Percentiles rank a stretch among this genome's conserved stretches.
Evolutionary conservation across 2,329 filamentous ascomycete species (phyloP).

Genomic region (Aspergillus pseudoterreus): DNA sequence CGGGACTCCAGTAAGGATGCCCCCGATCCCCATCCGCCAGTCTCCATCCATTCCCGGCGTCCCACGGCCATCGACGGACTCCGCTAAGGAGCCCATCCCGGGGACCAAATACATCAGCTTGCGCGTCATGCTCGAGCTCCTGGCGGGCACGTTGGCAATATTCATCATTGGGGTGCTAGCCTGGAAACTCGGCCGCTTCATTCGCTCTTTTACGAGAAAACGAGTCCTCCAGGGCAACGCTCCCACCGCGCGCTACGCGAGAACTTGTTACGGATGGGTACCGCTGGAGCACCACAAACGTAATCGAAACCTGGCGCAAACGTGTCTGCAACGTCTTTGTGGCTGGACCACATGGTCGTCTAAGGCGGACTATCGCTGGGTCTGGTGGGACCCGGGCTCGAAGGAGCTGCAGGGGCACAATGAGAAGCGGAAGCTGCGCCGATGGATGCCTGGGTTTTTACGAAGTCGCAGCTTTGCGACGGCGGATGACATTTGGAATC

Average conservation of each 20-base stretch:
- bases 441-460: conserved; percentile 24
- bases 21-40: conserved; percentile 25
- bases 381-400: conserved; percentile 40
- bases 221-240: conserved; percentile 32
- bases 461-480: conserved; percentile 1
- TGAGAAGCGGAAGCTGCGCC: conserved; percentile 11
- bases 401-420: conserved; percentile 20
- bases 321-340: conserved; percentile 17
- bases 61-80: conserved; percentile 23
- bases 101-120: conserved; percentile 26
- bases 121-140: conserved; percentile 29
- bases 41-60: conserved; percentile 21
- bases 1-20: conserved; percentile 23
- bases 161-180: conserved; percentile 36
- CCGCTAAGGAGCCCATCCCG: conserved; percentile 13
- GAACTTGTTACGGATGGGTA: conserved; percentile 44
- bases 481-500: too few relatives aligned
- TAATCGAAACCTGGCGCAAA: conserved; percentile 22
- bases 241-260: conserved; percentile 31
- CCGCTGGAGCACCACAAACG: conserved; percentile 27
- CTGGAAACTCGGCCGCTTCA: conserved; percentile 37
- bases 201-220: conserved; percentile 33
- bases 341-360: conserved; percentile 33
- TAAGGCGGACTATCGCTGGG: conserved; percentile 34
- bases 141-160: conserved; percentile 35